Evolutionary conservation across 2,329 filamentous ascomycete genomes (phyloP).

Genomic region (Pyricularia pennisetigena): DNA sequence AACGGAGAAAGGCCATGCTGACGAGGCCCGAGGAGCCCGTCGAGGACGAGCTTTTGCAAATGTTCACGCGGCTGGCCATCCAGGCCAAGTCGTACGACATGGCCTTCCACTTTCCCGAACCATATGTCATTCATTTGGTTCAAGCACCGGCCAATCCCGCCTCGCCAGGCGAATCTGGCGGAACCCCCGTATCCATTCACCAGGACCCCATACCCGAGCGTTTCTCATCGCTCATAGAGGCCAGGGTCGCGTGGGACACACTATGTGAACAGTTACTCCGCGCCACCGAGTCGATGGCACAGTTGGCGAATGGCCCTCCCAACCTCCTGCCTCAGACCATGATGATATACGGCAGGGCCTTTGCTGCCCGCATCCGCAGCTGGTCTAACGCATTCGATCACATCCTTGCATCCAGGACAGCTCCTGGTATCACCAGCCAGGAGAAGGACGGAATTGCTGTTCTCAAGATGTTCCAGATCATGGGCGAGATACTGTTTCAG

Average conservation of each 20-base stretch:
- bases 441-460: constrained; percentile 51
- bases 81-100: constrained; percentile 60
- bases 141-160: constrained; percentile 15
- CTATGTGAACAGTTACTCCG: constrained; percentile 46
- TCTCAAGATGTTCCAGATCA: constrained; percentile 53
- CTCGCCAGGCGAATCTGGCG: constrained; percentile 6
- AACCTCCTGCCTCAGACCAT: constrained; percentile 41
- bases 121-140: constrained; percentile 46
- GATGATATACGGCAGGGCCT: constrained; percentile 34
- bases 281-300: constrained; percentile 46
- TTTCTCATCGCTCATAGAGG: constrained; percentile 42
- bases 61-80: constrained; percentile 54
- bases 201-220: constrained; percentile 28
- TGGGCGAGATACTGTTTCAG: constrained; percentile 44
- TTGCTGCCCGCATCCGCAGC: constrained; percentile 37
- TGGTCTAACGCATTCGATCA: constrained; percentile 49
- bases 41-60: constrained; percentile 50
- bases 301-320: constrained; percentile 35
- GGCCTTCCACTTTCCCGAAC: constrained; percentile 57
- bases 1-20: constrained; percentile 28
- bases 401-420: constrained; percentile 38
- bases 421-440: constrained; percentile 38
- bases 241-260: constrained; percentile 44
- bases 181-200: constrained; percentile 28
- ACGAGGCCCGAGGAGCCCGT: constrained; percentile 35